Evolutionary conservation across 495 filamentous ascomycete genomes (phyloP).

Genomic region (Parathielavia hyrcaniae): DNA sequence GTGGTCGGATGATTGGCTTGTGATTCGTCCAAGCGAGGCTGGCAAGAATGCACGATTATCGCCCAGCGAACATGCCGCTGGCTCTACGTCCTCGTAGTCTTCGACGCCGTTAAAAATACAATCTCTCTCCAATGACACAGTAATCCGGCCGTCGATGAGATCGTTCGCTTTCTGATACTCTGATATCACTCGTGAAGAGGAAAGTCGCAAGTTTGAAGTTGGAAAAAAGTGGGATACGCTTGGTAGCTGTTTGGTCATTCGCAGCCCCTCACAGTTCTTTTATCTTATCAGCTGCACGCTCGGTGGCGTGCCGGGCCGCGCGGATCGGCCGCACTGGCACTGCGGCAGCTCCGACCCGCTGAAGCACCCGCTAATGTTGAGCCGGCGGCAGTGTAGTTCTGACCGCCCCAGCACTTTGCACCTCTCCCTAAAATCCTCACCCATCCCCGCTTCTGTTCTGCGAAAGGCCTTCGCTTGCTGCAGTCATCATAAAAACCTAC

Average conservation of each 20-base stretch:
- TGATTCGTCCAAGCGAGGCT: constrained; percentile 18
- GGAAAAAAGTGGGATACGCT: background rate
- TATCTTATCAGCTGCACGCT: constrained; percentile 9
- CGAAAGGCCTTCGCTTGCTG: too few relatives aligned
- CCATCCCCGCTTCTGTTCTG: background rate
- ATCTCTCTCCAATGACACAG: background rate
- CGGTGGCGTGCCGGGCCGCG: constrained; percentile 8
- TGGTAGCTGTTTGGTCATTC: background rate
- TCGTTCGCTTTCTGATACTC: background rate
- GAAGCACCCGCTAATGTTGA: background rate
- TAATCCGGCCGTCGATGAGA: background rate
- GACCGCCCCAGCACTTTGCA: background rate
- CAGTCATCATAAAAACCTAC: too few relatives aligned
- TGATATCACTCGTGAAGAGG: background rate
- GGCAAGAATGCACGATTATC: background rate
- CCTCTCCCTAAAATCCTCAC: background rate
- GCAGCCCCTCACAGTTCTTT: constrained; percentile 2
- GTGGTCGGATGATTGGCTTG: constrained; percentile 27
- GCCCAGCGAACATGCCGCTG: background rate
- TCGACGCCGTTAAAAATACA: background rate
- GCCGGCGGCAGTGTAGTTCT: background rate
- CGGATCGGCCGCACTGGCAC: constrained; percentile 4
- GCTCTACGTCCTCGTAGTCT: background rate
- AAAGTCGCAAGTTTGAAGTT: background rate
- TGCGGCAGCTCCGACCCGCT: too few relatives aligned